A percentile compares a stretch with the other conserved stretches of the same genome.
These are phyloP conservation scores for Rhodamnia argentea DNA, from an alignment of 345 rosid genomes.

Conservation along the genomic window DNA sequence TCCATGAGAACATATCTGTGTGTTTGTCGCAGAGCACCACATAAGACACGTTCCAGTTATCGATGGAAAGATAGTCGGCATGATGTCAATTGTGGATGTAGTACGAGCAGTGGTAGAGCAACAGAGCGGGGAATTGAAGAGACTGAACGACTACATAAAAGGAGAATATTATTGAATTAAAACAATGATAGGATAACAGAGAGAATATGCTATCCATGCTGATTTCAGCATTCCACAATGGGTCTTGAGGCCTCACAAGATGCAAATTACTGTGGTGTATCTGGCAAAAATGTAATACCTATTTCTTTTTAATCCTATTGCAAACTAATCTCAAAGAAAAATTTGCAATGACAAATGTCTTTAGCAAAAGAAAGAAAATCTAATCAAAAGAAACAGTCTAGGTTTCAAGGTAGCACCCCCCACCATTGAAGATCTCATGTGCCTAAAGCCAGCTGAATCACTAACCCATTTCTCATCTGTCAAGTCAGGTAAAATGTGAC, in stretches of 20 bases:
- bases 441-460: neutral
- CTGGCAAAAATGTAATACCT: neutral
- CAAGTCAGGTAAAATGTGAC: neutral
- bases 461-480: neutral
- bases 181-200: neutral
- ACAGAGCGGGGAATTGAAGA: conserved; percentile 63
- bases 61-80: conserved; percentile 70
- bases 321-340: neutral
- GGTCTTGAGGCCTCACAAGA: neutral
- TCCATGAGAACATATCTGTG: neutral
- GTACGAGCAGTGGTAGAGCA: conserved; percentile 76
- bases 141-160: conserved; percentile 68
- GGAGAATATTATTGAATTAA: conserved; percentile 56
- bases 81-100: conserved; percentile 80
- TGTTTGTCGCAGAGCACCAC: conserved; percentile 38
- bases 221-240: neutral
- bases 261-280: neutral
- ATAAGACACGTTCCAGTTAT: conserved; percentile 79
- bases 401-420: neutral
- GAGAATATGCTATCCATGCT: neutral
- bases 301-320: neutral
- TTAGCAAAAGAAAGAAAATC: neutral
- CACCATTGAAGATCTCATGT: neutral
- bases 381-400: neutral
- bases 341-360: neutral